These are phyloP conservation scores for Trichophyton verrucosum DNA, from an alignment of 2,329 filamentous ascomycete genomes.

Conservation along the genomic window DNA sequence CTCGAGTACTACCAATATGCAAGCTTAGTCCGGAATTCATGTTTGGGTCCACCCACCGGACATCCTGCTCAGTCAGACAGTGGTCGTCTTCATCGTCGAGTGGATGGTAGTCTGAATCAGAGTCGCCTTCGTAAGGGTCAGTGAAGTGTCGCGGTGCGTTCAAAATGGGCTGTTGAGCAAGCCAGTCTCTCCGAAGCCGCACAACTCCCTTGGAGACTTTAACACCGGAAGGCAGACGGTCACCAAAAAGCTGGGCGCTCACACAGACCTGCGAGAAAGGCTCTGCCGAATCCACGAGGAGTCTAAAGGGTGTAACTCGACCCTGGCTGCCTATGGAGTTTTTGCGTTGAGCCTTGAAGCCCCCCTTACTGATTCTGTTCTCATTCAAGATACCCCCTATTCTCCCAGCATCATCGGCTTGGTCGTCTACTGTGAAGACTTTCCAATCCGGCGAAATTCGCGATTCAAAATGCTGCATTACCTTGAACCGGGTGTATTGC, in stretches of 20 bases:
- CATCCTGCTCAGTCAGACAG: constrained; percentile 48
- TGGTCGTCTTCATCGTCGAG: background rate
- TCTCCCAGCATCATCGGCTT: background rate
- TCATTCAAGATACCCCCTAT: background rate
- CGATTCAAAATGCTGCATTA: constrained; percentile 1
- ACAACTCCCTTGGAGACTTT: constrained; percentile 57
- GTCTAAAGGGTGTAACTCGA: background rate
- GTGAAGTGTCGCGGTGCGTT: constrained; percentile 5
- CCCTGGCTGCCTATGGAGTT: background rate
- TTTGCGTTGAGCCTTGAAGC: background rate
- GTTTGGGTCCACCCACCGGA: constrained; percentile 48
- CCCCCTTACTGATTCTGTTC: background rate
- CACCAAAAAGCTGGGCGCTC: constrained; percentile 55
- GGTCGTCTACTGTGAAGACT: background rate
- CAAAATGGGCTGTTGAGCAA: constrained; percentile 35
- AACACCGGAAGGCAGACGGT: constrained; percentile 51
- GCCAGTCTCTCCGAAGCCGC: constrained; percentile 61
- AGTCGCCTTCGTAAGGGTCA: background rate
- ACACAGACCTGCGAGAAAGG: constrained; percentile 42
- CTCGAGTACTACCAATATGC: constrained; percentile 47
- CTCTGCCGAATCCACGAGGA: background rate
- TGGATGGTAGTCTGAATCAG: background rate
- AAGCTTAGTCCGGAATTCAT: constrained; percentile 39
- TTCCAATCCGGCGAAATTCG: background rate
- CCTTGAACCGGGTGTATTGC: constrained; percentile 1